Percentiles rank a stretch among this genome's conserved stretches.
Conservation (phyloP, 2,329 filamentous ascomycete species). For the Alternaria metachromatica region DNA sequence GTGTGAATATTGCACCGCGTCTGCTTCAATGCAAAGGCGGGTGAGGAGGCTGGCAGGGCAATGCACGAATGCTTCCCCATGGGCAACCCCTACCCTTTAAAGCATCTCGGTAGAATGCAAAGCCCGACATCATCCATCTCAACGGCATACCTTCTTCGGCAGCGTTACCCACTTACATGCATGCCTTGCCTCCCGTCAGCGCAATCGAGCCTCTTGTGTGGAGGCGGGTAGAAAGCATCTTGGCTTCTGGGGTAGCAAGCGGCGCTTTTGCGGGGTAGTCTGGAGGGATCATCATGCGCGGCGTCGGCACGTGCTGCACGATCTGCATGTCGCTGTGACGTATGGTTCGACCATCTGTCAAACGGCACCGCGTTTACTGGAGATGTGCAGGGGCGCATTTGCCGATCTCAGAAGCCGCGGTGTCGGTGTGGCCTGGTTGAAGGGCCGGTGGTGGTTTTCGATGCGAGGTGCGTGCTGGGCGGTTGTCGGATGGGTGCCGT, state of each 20-base stretch:
- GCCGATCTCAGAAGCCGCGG: conserved; percentile 15
- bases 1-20: conserved; percentile 1
- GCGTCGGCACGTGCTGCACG: conserved; percentile 4
- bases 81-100: conserved; percentile 16
- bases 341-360: conserved; percentile 10
- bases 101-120: conserved; percentile 17
- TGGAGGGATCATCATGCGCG: conserved; percentile 11
- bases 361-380: background rate
- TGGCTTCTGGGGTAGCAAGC: conserved; percentile 22
- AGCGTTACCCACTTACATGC: conserved; percentile 1
- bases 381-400: conserved; percentile 7
- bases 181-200: background rate
- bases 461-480: background rate
- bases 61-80: background rate
- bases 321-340: conserved; percentile 17
- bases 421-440: background rate
- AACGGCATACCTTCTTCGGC: conserved; percentile 17
- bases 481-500: background rate
- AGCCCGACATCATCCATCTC: conserved; percentile 11
- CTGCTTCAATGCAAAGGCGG: background rate
- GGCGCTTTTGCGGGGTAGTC: conserved; percentile 29
- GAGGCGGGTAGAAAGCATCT: conserved; percentile 8
- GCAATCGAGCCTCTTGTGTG: conserved; percentile 7
- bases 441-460: background rate
- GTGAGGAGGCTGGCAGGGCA: background rate